phyloP scores from a whole-genome alignment of 306 rosid genomes.

The Cucumis hystrix region DNA sequence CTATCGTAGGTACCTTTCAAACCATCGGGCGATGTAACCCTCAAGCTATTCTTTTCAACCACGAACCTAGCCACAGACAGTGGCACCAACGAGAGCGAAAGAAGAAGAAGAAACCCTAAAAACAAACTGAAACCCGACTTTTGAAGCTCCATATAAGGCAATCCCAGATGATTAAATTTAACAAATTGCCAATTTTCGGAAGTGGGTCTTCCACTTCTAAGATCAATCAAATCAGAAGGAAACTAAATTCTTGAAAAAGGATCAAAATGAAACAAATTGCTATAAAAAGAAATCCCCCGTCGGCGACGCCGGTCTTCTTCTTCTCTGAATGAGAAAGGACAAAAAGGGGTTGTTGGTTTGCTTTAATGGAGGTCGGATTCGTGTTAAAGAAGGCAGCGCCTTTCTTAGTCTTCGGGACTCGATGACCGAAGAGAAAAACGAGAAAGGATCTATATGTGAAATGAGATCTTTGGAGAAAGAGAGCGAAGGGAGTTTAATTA shows the following conservation, averaged over 20 bases:
- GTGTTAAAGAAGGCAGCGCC: background rate
- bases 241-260: background rate
- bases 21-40: slow-evolving; percentile 74
- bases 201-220: slow-evolving; percentile 3
- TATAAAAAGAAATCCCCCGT: background rate
- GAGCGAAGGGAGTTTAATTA: background rate
- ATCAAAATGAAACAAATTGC: background rate
- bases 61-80: slow-evolving; percentile 57
- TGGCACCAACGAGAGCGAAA: slow-evolving; percentile 32
- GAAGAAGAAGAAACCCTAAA: slow-evolving; percentile 71
- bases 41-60: slow-evolving; percentile 95
- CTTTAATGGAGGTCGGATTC: slow-evolving; percentile 2
- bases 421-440: background rate
- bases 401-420: background rate
- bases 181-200: background rate
- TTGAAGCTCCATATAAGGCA: slow-evolving; percentile 40
- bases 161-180: slow-evolving; percentile 3
- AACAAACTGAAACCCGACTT: slow-evolving; percentile 26
- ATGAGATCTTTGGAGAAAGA: background rate
- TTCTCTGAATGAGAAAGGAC: background rate
- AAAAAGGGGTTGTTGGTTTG: background rate
- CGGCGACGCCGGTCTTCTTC: background rate
- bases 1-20: slow-evolving; percentile 74
- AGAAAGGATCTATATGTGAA: background rate
- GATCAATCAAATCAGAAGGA: background rate